Evolutionary conservation across 208 protist genomes (phyloP), one percentile per base, ranked within the genome.

Genomic region (Trypanosomatidae sp.): DNA sequence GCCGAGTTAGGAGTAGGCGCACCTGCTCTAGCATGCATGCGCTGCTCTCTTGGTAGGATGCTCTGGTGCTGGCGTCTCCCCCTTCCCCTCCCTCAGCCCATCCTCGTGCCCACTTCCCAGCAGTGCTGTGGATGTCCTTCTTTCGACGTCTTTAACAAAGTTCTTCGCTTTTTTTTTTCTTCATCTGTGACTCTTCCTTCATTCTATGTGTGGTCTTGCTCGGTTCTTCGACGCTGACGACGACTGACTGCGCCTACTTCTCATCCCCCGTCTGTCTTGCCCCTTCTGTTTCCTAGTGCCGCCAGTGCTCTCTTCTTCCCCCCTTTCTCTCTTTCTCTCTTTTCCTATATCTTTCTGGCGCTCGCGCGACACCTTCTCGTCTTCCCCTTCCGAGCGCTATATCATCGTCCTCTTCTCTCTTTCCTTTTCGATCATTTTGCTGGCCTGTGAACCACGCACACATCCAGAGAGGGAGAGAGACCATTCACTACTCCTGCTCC

Each of bases 91-190:
- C 3, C 6, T 28, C 47, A 13, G 17, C 53, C 56, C 47, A 25
- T 10, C 28, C 36, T 41, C 44, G 1, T 36, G 33, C 55, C 28
- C 12, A 6, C 12, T 25, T 6, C n/a, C n/a, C 25, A 58, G 53
- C 8, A 58, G 17, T 33, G 25, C 12, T 13, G 25, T 17, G 13
- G 8, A 12, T 58, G 19, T 66, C 17, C 25, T 53, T 28, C 43
- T 44, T n/a, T 30, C 44, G 19, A 43, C 1, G 36, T 5, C 36
- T 39, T 39, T 7, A 39, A 39, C 36, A 39, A 39, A 39, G 10
- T 13, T 43, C 62, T 0, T 30, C 64, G 39, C 36, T 41, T 59
- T 65, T 65, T 65, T 65, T 66, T 71, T n/a, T 71, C 46, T 28
- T 66, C 28, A 65, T 46, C 66, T 62, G 56, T 41, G 3, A 8